A percentile compares a stretch with the other conserved stretches of the same genome.
Conservation (phyloP, 805 yeast genomes). For the Candida berthetii region DNA sequence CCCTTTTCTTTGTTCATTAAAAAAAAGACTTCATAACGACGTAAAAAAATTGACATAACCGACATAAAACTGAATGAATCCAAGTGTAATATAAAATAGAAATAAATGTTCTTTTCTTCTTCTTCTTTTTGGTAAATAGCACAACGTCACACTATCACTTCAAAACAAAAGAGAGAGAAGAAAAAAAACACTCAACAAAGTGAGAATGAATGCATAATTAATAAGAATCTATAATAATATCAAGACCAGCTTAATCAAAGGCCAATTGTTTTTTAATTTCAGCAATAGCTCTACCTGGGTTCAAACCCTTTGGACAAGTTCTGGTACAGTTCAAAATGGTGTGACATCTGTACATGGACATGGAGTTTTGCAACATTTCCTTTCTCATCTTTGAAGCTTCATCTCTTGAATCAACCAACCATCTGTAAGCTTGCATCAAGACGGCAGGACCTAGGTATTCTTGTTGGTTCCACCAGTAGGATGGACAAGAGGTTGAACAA, state of each 20-base stretch:
- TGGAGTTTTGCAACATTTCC: slow-evolving; percentile 89
- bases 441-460: slow-evolving; percentile 99
- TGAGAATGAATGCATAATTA: background rate
- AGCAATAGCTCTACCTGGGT: slow-evolving; percentile 97
- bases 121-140: too few species aligned
- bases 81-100: too few species aligned
- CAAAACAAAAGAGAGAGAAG: background rate
- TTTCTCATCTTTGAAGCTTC: slow-evolving; percentile 78
- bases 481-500: slow-evolving; percentile 98
- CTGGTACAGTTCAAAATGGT: slow-evolving; percentile 98
- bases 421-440: slow-evolving; percentile 97
- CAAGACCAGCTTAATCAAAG: slow-evolving; percentile 39
- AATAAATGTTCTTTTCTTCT: too few species aligned
- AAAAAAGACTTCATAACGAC: too few species aligned
- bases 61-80: too few species aligned
- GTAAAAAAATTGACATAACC: too few species aligned
- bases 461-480: slow-evolving; percentile 99
- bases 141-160: too few species aligned
- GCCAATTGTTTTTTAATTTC: slow-evolving; percentile 94
- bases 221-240: background rate
- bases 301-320: slow-evolving; percentile 98
- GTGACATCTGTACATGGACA: slow-evolving; percentile 98
- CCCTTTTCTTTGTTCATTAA: too few species aligned
- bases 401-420: slow-evolving; percentile 97
- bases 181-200: too few species aligned